A percentile compares a stretch with the other conserved stretches of the same genome.
These are phyloP conservation scores for Coffea humblotiana DNA, from an alignment of 305 asterid species.

Conservation along the genomic window DNA sequence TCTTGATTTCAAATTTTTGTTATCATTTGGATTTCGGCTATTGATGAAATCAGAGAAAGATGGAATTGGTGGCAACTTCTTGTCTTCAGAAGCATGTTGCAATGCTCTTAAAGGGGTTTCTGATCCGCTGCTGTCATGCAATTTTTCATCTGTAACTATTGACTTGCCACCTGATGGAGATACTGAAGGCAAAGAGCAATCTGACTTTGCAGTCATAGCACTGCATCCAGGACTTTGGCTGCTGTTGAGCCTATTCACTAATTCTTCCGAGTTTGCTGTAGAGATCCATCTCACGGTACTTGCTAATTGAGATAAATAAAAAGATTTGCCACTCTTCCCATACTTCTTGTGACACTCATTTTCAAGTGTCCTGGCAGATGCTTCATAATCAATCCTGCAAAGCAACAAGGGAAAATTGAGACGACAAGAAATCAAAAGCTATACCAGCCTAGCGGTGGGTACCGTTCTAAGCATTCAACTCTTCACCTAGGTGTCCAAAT, in stretches of 20 bases:
- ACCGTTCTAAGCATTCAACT: background rate
- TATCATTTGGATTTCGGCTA: slow-evolving; percentile 45
- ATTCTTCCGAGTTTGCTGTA: slow-evolving; percentile 57
- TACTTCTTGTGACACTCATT: slow-evolving; percentile 69
- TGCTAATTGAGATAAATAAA: slow-evolving; percentile 82
- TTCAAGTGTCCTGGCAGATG: slow-evolving; percentile 64
- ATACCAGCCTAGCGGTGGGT: background rate
- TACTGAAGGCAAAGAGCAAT: slow-evolving; percentile 33
- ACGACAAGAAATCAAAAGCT: background rate
- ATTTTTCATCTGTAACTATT: slow-evolving; percentile 26
- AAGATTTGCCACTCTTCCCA: slow-evolving; percentile 68
- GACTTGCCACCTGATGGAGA: slow-evolving; percentile 23
- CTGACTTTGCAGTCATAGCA: slow-evolving; percentile 27
- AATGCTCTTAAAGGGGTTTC: slow-evolving; percentile 22
- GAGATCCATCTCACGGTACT: slow-evolving; percentile 84
- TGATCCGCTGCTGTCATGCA: slow-evolving; percentile 21
- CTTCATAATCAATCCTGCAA: slow-evolving; percentile 54
- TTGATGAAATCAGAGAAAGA: slow-evolving; percentile 78
- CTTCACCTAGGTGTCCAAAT: background rate
- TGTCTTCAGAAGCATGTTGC: slow-evolving; percentile 29
- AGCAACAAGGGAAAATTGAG: slow-evolving; percentile 2
- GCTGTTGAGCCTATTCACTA: slow-evolving; percentile 44
- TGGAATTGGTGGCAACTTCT: slow-evolving; percentile 53
- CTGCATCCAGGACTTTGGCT: slow-evolving; percentile 23
- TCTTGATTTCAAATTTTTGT: slow-evolving; percentile 37